Evolutionary conservation across 2,329 filamentous ascomycete species (phyloP).

Genomic region (Fusarium cicatricum): DNA sequence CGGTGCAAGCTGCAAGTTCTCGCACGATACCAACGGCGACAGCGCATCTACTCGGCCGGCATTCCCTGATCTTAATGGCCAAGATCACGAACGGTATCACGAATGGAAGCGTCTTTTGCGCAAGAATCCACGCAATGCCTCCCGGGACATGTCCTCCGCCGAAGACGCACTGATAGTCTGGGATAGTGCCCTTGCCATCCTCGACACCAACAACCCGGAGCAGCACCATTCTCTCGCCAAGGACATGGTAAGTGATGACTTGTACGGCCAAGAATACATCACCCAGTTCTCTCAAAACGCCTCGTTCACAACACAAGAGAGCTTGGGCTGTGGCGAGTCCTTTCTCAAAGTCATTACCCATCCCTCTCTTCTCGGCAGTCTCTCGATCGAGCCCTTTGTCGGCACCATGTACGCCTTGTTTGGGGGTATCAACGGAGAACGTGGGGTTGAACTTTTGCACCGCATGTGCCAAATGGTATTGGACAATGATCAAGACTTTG

Average conservation of each 20-base stretch:
- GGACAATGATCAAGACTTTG: no score
- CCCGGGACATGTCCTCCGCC: no score
- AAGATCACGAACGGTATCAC: neutral
- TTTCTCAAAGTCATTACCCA: conserved; percentile 47
- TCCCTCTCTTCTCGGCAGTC: conserved; percentile 42
- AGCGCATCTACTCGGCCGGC: neutral
- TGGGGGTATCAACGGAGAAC: conserved; percentile 42
- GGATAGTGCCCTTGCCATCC: conserved; percentile 1
- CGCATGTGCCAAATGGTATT: neutral
- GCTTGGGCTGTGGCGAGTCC: neutral
- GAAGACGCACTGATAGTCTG: neutral
- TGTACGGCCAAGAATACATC: neutral
- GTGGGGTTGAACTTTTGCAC: conserved; percentile 38
- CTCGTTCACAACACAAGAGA: neutral
- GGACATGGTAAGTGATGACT: conserved; percentile 7
- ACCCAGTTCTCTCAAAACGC: neutral
- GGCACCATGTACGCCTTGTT: conserved; percentile 44
- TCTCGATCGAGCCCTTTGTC: conserved; percentile 48
- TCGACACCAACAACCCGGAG: neutral
- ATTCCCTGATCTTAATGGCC: neutral
- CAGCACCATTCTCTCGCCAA: conserved; percentile 1
- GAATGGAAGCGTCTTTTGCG: conserved; percentile 8
- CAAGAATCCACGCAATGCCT: neutral
- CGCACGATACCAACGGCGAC: neutral
- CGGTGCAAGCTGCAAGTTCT: conserved; percentile 1